Base-by-base conservation (phyloP, 495 filamentous ascomycete genomes). In the Aspergillus nanangensis region DNA sequence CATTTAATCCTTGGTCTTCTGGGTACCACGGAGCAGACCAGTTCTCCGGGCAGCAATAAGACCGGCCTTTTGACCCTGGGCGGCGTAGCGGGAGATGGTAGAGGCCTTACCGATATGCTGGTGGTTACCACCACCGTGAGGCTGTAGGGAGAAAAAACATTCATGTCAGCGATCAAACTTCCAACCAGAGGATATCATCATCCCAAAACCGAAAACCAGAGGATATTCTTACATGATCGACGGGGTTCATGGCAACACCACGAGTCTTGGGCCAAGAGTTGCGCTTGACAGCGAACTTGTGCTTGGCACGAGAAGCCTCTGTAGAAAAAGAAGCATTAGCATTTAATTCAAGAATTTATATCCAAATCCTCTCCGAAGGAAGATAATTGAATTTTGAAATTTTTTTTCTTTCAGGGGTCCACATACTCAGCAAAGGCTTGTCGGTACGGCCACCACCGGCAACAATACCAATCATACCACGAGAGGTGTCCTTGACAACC, bases 211-310 rank as follows among this genome's bases (percentile, higher is more conserved):
- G 1, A 15, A 35, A 2, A 19, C 5, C 4, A 48, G 31, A 45
- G 29, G 38, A 0, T 33, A 44, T 51, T 45, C 81, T 75, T 81
- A 84, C 81, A 86, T 97, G 93, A 78, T 98, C 93, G 60, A 98
- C 93, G 55, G 93, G 93, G 78, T 99, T 99, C 93, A 99, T 99
- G 72, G 93, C 93, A 81, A 99, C 93, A 94, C 93, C 93, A 90
- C 93, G 91, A 82, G 93, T 99, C 87, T 94, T 97, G 71, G 94
- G 93, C 93, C 94, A 97, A 63, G 81, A 88, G 88, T 97, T 97
- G 68, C 94, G 87, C 89, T 99, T 99, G 77, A 95, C 93, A 56
- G 88, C 89, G 79, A 95, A 97, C 87, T 98, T 97, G 71, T 95
- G 89, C 87, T 93, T 96, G 63, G 92, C 92, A 65, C 92, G 88